These are phyloP conservation scores for Ophiostoma perfectum DNA, from an alignment of 2,329 filamentous ascomycete genomes.

Conservation along the genomic window DNA sequence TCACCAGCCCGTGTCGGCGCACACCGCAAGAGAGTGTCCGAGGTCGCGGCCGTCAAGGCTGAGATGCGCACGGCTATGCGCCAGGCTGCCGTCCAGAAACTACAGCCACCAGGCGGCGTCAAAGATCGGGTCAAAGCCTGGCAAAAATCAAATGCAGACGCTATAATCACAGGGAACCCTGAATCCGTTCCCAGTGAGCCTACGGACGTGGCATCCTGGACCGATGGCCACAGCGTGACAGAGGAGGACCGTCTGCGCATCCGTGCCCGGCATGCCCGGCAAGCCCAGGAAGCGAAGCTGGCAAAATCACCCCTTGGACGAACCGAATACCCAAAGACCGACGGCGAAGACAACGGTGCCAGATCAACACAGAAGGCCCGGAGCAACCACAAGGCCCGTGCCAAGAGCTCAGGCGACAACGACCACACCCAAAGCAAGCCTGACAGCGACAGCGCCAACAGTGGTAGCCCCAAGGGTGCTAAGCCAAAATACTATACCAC, in stretches of 20 bases:
- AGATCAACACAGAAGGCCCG: conserved; percentile 19
- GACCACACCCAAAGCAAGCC: conserved; percentile 7
- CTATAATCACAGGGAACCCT: conserved; percentile 49
- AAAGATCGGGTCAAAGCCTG: conserved; percentile 75
- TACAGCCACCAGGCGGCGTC: conserved; percentile 62
- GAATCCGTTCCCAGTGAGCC: conserved; percentile 52
- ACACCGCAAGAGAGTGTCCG: conserved; percentile 49
- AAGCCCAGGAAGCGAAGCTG: conserved; percentile 25
- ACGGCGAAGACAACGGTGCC: conserved; percentile 31
- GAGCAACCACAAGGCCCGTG: not conserved
- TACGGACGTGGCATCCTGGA: conserved; percentile 55
- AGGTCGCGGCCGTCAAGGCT: conserved; percentile 50
- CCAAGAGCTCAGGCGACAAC: conserved; percentile 27
- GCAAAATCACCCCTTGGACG: not conserved
- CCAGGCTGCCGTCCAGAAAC: conserved; percentile 52
- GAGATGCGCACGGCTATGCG: conserved; percentile 52
- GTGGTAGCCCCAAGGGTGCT: conserved; percentile 4
- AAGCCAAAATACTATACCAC: conserved; percentile 18
- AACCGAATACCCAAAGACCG: conserved; percentile 13
- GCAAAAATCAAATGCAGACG: conserved; percentile 71
- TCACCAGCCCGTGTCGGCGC: conserved; percentile 50
- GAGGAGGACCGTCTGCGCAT: conserved; percentile 57
- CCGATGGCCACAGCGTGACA: conserved; percentile 56
- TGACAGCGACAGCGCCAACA: conserved; percentile 22
- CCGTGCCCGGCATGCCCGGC: conserved; percentile 41